Evolutionary conservation across 2,329 filamentous ascomycete genomes (phyloP).

Genomic region (Trichophyton mentagrophytes): DNA sequence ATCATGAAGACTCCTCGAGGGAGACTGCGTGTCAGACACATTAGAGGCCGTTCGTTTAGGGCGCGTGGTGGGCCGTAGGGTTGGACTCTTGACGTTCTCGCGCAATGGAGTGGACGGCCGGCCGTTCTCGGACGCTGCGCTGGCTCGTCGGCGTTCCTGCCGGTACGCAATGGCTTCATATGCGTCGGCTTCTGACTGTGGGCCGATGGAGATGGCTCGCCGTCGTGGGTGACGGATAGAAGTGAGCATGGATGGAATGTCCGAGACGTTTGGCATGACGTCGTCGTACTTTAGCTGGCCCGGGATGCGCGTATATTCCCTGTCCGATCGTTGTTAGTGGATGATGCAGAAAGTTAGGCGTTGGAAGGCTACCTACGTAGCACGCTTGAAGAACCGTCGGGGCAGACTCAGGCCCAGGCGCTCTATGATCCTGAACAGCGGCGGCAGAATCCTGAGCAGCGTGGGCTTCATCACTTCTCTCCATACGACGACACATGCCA

Average conservation of each 20-base stretch:
- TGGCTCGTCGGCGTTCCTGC: slow-evolving; percentile 54
- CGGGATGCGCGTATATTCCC: slow-evolving; percentile 66
- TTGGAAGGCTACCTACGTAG: slow-evolving; percentile 44
- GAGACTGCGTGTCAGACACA: background rate
- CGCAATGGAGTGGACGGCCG: slow-evolving; percentile 16
- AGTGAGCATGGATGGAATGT: slow-evolving; percentile 68
- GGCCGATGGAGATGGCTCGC: slow-evolving; percentile 76
- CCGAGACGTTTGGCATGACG: slow-evolving; percentile 76
- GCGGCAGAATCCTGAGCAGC: slow-evolving; percentile 64
- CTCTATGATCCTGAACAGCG: slow-evolving; percentile 77
- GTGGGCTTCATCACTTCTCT: slow-evolving; percentile 77
- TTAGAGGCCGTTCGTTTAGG: background rate
- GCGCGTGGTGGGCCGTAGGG: background rate
- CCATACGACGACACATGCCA: slow-evolving; percentile 78
- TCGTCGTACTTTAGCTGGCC: slow-evolving; percentile 65
- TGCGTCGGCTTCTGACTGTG: slow-evolving; percentile 89
- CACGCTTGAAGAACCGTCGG: slow-evolving; percentile 78
- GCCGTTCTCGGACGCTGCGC: slow-evolving; percentile 30
- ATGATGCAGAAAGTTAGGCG: background rate
- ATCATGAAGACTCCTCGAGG: slow-evolving; percentile 42
- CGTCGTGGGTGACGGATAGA: slow-evolving; percentile 67
- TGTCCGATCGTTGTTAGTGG: slow-evolving; percentile 34
- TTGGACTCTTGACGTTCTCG: background rate
- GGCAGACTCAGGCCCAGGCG: slow-evolving; percentile 66
- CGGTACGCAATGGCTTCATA: slow-evolving; percentile 91